Evolutionary conservation across 306 rosid genomes (phyloP).

Genomic region (Lupinus albus): DNA sequence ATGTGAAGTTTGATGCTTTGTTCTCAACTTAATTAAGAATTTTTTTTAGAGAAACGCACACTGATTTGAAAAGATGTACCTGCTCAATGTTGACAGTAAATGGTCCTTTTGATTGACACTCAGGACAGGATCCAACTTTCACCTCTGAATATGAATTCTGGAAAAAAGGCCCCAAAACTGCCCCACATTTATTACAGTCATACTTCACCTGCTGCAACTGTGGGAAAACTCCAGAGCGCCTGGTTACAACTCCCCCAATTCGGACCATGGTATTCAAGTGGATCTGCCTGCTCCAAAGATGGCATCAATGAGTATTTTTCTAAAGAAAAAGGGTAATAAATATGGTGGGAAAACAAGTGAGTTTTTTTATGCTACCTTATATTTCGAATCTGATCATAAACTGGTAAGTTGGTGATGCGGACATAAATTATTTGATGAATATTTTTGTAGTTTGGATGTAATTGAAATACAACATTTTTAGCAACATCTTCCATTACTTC

Average conservation of each 20-base stretch:
- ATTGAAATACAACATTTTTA: conserved; percentile 77
- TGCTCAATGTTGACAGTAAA: conserved; percentile 92
- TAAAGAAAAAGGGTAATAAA: conserved; percentile 9
- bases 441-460: conserved; percentile 83
- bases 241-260: conserved; percentile 96
- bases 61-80: conserved; percentile 49
- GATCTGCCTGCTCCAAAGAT: conserved; percentile 68
- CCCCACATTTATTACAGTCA: conserved; percentile 92
- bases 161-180: conserved; percentile 87
- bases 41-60: not conserved
- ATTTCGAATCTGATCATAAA: conserved; percentile 95
- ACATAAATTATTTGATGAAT: conserved; percentile 91
- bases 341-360: not conserved
- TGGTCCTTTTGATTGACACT: conserved; percentile 96
- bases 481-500: conserved; percentile 99
- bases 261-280: conserved; percentile 99
- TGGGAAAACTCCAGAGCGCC: conserved; percentile 98
- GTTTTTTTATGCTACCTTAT: conserved; percentile 60
- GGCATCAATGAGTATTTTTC: not conserved
- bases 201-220: conserved; percentile 97
- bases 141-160: conserved; percentile 98
- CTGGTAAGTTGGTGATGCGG: conserved; percentile 88
- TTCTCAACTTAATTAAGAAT: not conserved
- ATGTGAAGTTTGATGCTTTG: not conserved
- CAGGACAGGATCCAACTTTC: conserved; percentile 98